Evolutionary conservation across 2,329 filamentous ascomycete genomes (phyloP).

Genomic region (Aspergillus novoparasiticus): DNA sequence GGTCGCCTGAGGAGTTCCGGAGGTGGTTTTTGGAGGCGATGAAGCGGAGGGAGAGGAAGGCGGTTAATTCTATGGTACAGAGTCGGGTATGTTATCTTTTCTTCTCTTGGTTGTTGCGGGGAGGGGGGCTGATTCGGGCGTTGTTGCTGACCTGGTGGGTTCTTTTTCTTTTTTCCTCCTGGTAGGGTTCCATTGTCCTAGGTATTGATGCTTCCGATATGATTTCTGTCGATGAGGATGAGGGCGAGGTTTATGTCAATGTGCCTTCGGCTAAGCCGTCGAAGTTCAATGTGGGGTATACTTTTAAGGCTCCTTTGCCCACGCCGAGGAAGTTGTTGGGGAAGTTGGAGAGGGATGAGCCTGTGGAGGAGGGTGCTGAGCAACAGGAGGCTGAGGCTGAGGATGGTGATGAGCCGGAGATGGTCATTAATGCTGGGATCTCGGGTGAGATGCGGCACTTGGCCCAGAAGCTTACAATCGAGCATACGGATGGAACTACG

Average conservation of each 20-base stretch:
- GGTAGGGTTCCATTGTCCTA: conserved; percentile 36
- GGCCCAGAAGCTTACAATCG: conserved; percentile 25
- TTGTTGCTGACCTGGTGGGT: conserved; percentile 7
- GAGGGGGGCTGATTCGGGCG: neutral
- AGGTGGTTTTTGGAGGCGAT: conserved; percentile 44
- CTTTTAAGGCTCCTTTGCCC: conserved; percentile 39
- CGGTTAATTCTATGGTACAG: conserved; percentile 40
- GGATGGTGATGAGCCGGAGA: conserved; percentile 20
- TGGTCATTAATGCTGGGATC: conserved; percentile 37
- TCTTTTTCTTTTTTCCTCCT: conserved; percentile 6
- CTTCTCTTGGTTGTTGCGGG: neutral
- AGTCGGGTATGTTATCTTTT: conserved; percentile 35
- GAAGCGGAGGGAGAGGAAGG: conserved; percentile 42
- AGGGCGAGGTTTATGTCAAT: conserved; percentile 31
- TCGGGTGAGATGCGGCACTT: conserved; percentile 31
- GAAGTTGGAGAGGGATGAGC: conserved; percentile 21
- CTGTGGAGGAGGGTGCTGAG: conserved; percentile 16
- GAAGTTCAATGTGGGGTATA: conserved; percentile 35
- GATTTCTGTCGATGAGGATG: conserved; percentile 32
- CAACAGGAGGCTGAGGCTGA: conserved; percentile 5
- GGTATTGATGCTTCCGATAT: conserved; percentile 39
- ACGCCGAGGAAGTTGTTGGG: conserved; percentile 25
- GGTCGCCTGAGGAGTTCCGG: conserved; percentile 43
- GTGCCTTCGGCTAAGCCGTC: conserved; percentile 30
- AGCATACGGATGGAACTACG: conserved; percentile 29